Evolutionary conservation across 345 rosid species (phyloP), one percentile per base, ranked within the genome.

Genomic region (Excoecaria agallocha): DNA sequence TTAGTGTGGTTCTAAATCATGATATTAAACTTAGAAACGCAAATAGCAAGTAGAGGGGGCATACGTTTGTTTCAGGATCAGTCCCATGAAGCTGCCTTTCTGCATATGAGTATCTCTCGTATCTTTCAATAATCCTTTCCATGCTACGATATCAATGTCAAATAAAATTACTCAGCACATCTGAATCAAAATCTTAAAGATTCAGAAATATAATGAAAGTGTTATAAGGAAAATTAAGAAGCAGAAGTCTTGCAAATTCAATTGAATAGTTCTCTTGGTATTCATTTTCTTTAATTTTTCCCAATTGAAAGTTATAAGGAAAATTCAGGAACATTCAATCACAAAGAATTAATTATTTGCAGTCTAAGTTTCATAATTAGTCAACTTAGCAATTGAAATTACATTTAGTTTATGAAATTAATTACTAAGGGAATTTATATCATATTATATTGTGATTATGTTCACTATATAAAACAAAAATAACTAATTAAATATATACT

Each of bases 111-210:
- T 87, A 89, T 79, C 98, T 85, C 84, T 94, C 98, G 58, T 94
- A 88, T 22, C 97, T 89, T 84, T 92, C 98, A 25, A 94, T 93
- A 66, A 94, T 89, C 82, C 82, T 92, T 76, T 92, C 98, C 98
- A 94, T 94, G 85, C 66, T 59, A 68, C 37, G 50, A 63, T 22
- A 71, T 7, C 43, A 57, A 67, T 11, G 16, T 37, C 8, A 74
- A 73, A 51, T 22, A n/a, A 13, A 25, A 24, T 8, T 22, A 20
- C 24, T 43, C 19, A 54, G 52, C 63, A 0, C 24, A 41, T 12
- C 59, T 50, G 16, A 62, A n/a, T 8, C 22, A 49, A 20, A 62
- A 48, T 48, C 58, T 48, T 35, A 65, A 30, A 39, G 35, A 41
- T 41, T 37, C 30, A 59, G 10, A 60, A n/a, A 48, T 8, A 20